Evolutionary conservation across 2,329 filamentous ascomycete genomes (phyloP).

Genomic region (Neodidymelliopsis sp.): DNA sequence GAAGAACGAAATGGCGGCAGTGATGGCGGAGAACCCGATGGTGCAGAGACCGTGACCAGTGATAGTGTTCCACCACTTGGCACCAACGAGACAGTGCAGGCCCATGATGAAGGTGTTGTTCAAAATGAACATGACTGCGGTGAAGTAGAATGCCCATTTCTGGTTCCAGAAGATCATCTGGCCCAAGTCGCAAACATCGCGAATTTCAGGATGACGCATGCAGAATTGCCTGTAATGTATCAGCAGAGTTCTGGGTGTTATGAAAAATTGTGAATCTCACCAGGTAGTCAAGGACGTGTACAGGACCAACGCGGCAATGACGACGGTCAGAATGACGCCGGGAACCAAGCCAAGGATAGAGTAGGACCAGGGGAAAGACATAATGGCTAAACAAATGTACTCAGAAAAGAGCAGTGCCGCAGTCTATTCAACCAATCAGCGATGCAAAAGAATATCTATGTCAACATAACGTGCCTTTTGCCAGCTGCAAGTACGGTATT

Average conservation of each 20-base stretch:
- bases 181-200: slow-evolving; percentile 94
- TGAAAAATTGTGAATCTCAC: slow-evolving; percentile 49
- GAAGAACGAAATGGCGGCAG: slow-evolving; percentile 77
- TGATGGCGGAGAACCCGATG: slow-evolving; percentile 78
- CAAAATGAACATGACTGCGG: slow-evolving; percentile 85
- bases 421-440: slow-evolving; percentile 62
- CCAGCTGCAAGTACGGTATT: slow-evolving; percentile 94
- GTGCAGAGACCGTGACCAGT: slow-evolving; percentile 76
- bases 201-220: slow-evolving; percentile 85
- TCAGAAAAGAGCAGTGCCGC: slow-evolving; percentile 90
- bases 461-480: slow-evolving; percentile 69
- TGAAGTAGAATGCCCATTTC: slow-evolving; percentile 72
- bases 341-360: slow-evolving; percentile 86
- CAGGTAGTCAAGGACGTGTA: slow-evolving; percentile 79
- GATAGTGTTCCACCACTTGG: slow-evolving; percentile 91
- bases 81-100: slow-evolving; percentile 82
- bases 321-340: slow-evolving; percentile 80
- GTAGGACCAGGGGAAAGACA: slow-evolving; percentile 96
- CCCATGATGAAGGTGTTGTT: slow-evolving; percentile 94
- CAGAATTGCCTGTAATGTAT: slow-evolving; percentile 78
- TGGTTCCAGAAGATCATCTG: slow-evolving; percentile 92
- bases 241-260: slow-evolving; percentile 1
- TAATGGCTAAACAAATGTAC: slow-evolving; percentile 92
- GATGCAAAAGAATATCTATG: neutral
- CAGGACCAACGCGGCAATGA: slow-evolving; percentile 78